phyloP scores from a whole-genome alignment of 768 basidiomycete genomes.

The Coprinopsis cinerea region DNA sequence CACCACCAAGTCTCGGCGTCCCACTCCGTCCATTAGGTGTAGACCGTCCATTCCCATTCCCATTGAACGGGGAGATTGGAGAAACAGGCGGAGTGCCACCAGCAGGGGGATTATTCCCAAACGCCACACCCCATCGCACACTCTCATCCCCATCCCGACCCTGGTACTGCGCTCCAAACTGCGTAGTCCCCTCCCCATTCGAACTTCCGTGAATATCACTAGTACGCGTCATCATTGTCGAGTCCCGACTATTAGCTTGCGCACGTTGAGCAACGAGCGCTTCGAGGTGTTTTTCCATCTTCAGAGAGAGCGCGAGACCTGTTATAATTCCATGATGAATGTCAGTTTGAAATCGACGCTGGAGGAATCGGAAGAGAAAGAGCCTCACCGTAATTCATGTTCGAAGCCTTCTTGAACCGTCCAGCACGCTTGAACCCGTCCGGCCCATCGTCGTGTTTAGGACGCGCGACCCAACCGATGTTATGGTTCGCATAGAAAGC shows the following conservation, averaged over 20 bases:
- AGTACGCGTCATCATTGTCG: background rate
- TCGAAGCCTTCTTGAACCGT: constrained; percentile 90
- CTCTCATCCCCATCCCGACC: constrained; percentile 57
- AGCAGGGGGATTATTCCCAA: background rate
- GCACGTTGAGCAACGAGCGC: constrained; percentile 30
- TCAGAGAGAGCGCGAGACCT: constrained; percentile 59
- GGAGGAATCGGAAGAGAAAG: background rate
- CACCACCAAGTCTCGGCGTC: background rate
- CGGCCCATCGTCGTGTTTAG: constrained; percentile 45
- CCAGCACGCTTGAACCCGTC: constrained; percentile 69
- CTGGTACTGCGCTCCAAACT: constrained; percentile 63
- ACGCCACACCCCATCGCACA: constrained; percentile 21
- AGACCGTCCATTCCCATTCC: constrained; percentile 5
- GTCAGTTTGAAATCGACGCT: background rate
- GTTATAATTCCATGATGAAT: too few relatives aligned
- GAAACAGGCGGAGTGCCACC: background rate
- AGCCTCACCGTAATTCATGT: constrained; percentile 73
- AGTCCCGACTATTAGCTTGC: background rate
- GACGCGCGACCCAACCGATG: constrained; percentile 79
- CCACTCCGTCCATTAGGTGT: constrained; percentile 6
- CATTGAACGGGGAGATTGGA: constrained; percentile 6
- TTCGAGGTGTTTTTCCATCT: constrained; percentile 45
- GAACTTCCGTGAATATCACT: background rate
- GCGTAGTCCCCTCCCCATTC: constrained; percentile 13
- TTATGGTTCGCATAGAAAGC: constrained; percentile 67